These are phyloP conservation scores for Komagataella ulmi DNA, from an alignment of 805 yeast species.

Conservation along the genomic window DNA sequence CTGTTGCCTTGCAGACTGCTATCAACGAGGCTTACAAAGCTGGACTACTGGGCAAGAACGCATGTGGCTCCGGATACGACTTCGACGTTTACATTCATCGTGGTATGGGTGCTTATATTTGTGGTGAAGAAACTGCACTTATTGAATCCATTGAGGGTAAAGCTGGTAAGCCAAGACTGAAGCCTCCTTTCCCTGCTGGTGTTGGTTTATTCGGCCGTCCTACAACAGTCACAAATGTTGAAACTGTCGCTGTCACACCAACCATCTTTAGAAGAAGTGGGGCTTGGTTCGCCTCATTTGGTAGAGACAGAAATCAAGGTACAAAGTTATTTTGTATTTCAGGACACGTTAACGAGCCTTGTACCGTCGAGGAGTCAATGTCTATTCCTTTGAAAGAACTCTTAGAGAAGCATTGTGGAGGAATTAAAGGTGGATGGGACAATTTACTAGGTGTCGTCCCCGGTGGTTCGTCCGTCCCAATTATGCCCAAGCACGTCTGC, in stretches of 20 bases:
- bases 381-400: slow-evolving; percentile 75
- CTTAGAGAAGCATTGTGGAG: slow-evolving; percentile 83
- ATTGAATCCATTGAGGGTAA: slow-evolving; percentile 86
- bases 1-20: slow-evolving; percentile 60
- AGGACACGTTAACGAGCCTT: slow-evolving; percentile 85
- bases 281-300: slow-evolving; percentile 74
- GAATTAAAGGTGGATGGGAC: slow-evolving; percentile 89
- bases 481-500: slow-evolving; percentile 55
- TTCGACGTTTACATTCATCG: slow-evolving; percentile 79
- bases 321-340: slow-evolving; percentile 78
- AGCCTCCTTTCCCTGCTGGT: slow-evolving; percentile 94
- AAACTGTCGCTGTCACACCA: slow-evolving; percentile 84
- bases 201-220: slow-evolving; percentile 88
- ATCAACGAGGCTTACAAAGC: slow-evolving; percentile 79
- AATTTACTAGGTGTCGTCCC: slow-evolving; percentile 80
- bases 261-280: slow-evolving; percentile 84
- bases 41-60: slow-evolving; percentile 71
- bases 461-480: slow-evolving; percentile 84
- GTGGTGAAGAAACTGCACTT: slow-evolving; percentile 88
- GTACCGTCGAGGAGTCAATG: slow-evolving; percentile 92
- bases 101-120: slow-evolving; percentile 88
- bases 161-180: slow-evolving; percentile 87
- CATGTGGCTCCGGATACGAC: slow-evolving; percentile 78
- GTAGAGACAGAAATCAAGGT: slow-evolving; percentile 77
- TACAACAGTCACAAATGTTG: slow-evolving; percentile 82